Base-by-base conservation (phyloP, 1,139 yeast species). In the Spencermartinsiella ligniputridi region DNA sequence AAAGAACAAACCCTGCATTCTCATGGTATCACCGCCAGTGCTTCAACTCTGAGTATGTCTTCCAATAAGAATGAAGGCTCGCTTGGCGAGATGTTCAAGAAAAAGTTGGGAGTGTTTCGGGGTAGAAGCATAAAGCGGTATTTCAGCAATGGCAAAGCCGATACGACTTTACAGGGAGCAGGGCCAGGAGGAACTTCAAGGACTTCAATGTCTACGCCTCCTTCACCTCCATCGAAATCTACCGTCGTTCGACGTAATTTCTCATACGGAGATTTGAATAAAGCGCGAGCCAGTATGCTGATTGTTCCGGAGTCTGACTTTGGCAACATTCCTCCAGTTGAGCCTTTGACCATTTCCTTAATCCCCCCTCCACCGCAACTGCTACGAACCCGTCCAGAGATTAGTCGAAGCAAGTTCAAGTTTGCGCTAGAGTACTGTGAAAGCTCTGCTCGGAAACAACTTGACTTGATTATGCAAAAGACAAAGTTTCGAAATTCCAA, bases 321-420 rank as follows among this genome's bases (percentile, higher is more conserved):
- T 9, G 15, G 15, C 15, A n/a, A 15, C 15, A 15, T 27, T n/a
- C 32, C 32, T 27, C 32, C 32, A 5, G 5, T 20, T 6, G 39
- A 38, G 33, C 54, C 60, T 13, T 45, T 59, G 15, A 58, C 63
- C 2, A 57, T 55, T 53, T 47, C 57, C 4, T 38, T 58, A 35
- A 55, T 61, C 19, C 64, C 64, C 1, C 63, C 64, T 2, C 64
- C 64, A 17, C 62, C 63, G 3, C 61, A 57, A 37, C 42, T 61
- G 33, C 49, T 58, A 17, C 52, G 61, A 12, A 53, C 55, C 33
- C 44, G 56, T 2, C 64, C 64, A 2, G 62, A 58, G 33, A 52
- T 60, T 18, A 40, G 41, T 22, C 53, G 65, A 2, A 55, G 64
- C 5, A 44, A 39, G 13, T 55, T 47, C 47, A 52, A 51, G 45